Evolutionary conservation across 768 basidiomycete species (phyloP).

Genomic region (Trametes cinnabarina): DNA sequence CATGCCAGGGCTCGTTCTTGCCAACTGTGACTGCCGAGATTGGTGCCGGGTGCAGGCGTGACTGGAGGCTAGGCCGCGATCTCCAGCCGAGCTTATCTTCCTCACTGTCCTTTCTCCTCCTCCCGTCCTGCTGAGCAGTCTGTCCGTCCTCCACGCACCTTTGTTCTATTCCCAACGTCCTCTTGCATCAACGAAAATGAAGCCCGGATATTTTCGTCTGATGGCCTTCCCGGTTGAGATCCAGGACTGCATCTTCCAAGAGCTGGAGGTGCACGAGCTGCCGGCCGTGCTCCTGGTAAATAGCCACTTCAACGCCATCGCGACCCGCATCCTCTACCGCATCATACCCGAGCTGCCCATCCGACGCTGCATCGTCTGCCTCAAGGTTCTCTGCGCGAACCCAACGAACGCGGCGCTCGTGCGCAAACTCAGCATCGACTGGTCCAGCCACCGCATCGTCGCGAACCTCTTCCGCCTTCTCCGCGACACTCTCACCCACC

Average conservation of each 20-base stretch:
- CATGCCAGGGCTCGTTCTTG: too few relatives aligned
- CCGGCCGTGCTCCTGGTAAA: conserved; percentile 25
- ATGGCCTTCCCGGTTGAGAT: conserved; percentile 37
- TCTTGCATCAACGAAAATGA: background rate
- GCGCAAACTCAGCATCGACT: conserved; percentile 46
- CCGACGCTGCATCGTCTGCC: conserved; percentile 33
- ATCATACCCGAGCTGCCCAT: conserved; percentile 36
- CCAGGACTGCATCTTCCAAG: conserved; percentile 32
- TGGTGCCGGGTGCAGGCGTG: conserved; percentile 1
- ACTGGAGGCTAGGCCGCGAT: background rate
- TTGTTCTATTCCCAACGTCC: background rate
- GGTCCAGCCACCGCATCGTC: conserved; percentile 37
- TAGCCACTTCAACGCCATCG: conserved; percentile 29
- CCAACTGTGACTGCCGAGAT: conserved; percentile 3
- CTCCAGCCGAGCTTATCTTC: background rate
- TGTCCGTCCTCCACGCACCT: background rate
- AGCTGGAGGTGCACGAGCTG: conserved; percentile 30
- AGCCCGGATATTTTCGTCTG: conserved; percentile 3
- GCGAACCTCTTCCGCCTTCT: conserved; percentile 51
- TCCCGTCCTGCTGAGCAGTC: background rate
- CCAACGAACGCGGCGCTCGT: conserved; percentile 35
- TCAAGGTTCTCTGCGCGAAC: conserved; percentile 41
- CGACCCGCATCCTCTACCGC: conserved; percentile 36
- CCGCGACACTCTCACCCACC: conserved; percentile 40
- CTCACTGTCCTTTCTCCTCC: background rate